Percentiles rank a stretch among this genome's conserved stretches.
These are phyloP conservation scores for Zostera marina DNA, from an alignment of 116 monocot species.

Conservation along the genomic window DNA sequence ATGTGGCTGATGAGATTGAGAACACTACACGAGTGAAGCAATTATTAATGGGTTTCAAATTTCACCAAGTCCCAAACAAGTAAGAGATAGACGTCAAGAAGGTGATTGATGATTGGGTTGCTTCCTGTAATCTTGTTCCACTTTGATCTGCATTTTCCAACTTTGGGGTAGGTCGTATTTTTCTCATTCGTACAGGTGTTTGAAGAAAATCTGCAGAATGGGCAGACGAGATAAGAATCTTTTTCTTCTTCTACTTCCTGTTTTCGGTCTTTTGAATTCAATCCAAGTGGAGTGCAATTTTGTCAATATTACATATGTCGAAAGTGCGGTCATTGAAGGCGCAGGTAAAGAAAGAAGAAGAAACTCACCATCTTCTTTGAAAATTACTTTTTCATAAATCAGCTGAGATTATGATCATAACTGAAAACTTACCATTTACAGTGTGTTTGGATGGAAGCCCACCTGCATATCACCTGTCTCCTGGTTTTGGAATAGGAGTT, in stretches of 20 bases:
- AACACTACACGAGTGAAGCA: too few relatives aligned
- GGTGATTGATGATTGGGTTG: too few relatives aligned
- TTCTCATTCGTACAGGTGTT: neutral
- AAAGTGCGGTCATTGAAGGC: slow-evolving; percentile 67
- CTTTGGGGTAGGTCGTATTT: too few relatives aligned
- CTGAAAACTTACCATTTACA: too few relatives aligned
- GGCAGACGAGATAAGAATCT: slow-evolving; percentile 2
- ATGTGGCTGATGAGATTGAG: neutral
- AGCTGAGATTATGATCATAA: neutral
- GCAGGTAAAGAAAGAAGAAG: slow-evolving; percentile 36
- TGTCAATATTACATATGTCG: slow-evolving; percentile 49
- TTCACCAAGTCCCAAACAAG: too few relatives aligned
- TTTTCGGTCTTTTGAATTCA: slow-evolving; percentile 10
- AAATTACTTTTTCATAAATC: neutral
- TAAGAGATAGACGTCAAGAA: too few relatives aligned
- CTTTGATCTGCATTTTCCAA: too few relatives aligned
- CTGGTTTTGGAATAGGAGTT: slow-evolving; percentile 68
- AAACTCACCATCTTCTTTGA: neutral
- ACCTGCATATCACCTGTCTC: slow-evolving; percentile 76
- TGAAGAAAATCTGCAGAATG: slow-evolving; percentile 32
- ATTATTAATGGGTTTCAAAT: too few relatives aligned
- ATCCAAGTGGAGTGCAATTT: slow-evolving; percentile 19
- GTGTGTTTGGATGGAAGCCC: slow-evolving; percentile 93
- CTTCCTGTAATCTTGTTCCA: too few relatives aligned
- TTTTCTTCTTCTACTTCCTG: neutral